Percentiles rank a stretch among this genome's conserved stretches.
Evolutionary conservation across 2,329 filamentous ascomycete genomes (phyloP).

Genomic region (Ophiostoma perfectum): DNA sequence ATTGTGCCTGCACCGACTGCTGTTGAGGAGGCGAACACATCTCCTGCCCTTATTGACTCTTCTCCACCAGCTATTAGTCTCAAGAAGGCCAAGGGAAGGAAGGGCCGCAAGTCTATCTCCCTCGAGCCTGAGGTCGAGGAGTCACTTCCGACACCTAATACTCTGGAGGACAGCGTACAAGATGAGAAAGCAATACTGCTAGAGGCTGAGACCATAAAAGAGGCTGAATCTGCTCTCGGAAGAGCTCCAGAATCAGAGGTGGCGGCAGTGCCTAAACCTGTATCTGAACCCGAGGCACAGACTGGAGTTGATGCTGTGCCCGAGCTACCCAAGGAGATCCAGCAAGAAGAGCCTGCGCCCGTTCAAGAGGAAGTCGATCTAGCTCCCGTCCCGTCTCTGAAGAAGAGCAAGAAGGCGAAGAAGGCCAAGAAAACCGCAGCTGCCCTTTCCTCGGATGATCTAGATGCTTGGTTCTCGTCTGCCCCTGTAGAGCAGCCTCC

Average conservation of each 20-base stretch:
- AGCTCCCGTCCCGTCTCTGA: not conserved
- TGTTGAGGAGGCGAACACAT: not conserved
- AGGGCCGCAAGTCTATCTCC: not conserved
- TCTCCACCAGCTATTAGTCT: not conserved
- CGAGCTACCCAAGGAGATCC: not conserved
- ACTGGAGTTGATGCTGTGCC: not conserved
- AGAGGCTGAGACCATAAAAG: not conserved
- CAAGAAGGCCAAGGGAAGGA: conserved; percentile 2
- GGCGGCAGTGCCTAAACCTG: not conserved
- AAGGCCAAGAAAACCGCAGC: not conserved
- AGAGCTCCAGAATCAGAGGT: not conserved
- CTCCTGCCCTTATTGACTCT: not conserved
- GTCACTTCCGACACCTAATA: not conserved
- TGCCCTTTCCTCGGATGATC: not conserved
- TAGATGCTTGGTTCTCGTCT: not conserved
- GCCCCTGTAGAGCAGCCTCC: not conserved
- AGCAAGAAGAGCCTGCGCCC: not conserved
- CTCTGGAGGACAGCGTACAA: not conserved
- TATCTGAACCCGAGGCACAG: not conserved
- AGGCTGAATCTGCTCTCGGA: not conserved
- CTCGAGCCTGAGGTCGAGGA: not conserved
- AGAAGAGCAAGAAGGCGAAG: conserved; percentile 13
- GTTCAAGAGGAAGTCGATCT: not conserved
- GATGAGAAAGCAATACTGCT: not conserved
- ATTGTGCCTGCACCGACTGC: not conserved